These are phyloP conservation scores for Ganoderma sinense DNA, from an alignment of 1,284 basidiomycete genomes.

Conservation along the genomic window DNA sequence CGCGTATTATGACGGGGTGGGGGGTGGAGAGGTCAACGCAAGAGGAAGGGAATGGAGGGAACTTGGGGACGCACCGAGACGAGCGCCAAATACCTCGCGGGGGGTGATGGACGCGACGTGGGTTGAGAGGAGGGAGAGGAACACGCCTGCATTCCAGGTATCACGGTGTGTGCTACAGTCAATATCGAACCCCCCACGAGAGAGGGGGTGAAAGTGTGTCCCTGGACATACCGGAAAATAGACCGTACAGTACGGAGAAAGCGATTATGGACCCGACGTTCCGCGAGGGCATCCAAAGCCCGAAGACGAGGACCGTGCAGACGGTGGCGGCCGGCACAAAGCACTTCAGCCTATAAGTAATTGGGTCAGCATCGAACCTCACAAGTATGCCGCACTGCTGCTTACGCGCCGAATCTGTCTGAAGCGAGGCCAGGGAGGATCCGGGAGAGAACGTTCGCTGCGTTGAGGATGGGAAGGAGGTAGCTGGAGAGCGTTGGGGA, in stretches of 20 bases:
- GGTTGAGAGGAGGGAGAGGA: conserved; percentile 26
- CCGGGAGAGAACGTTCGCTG: conserved; percentile 25
- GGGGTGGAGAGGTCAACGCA: too few species aligned
- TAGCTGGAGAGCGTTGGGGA: conserved; percentile 19
- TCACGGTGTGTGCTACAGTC: too few species aligned
- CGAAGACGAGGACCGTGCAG: conserved; percentile 23
- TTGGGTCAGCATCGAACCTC: too few species aligned
- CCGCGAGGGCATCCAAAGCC: conserved; percentile 27
- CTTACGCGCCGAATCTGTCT: conserved; percentile 25
- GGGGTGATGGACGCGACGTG: conserved; percentile 30
- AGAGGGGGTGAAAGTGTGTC: too few species aligned
- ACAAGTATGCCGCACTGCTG: background rate
- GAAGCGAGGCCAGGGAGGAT: conserved; percentile 25
- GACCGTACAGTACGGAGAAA: conserved; percentile 26
- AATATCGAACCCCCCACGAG: too few species aligned
- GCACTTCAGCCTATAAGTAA: conserved; percentile 15
- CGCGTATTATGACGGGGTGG: too few species aligned
- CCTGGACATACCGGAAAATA: conserved; percentile 20
- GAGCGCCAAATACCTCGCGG: conserved; percentile 27
- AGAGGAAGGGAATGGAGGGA: background rate
- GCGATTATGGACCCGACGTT: conserved; percentile 24
- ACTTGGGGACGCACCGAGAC: conserved; percentile 19
- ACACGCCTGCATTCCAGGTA: conserved; percentile 22
- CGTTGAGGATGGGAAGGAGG: conserved; percentile 29
- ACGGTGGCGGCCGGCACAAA: conserved; percentile 24